phyloP scores from a whole-genome alignment of 78 protist genomes.

The Guillardia theta region DNA sequence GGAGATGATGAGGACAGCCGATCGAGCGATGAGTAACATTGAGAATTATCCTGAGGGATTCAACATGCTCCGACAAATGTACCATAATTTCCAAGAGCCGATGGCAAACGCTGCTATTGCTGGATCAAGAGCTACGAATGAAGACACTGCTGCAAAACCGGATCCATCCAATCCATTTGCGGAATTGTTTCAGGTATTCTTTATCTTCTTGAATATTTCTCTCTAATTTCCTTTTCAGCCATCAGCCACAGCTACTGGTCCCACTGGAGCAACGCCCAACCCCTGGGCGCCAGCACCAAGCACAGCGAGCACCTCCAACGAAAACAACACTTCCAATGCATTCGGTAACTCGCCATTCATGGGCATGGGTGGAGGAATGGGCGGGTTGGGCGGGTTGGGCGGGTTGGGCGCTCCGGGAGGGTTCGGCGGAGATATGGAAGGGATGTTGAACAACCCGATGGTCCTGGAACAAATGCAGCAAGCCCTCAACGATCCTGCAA shows the following conservation, averaged over 20 bases:
- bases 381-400: not conserved
- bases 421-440: not conserved
- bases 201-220: not conserved
- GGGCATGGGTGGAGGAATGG: not conserved
- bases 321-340: too few species aligned
- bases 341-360: too few species aligned
- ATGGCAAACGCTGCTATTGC: constrained; percentile 48
- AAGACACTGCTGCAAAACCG: not conserved
- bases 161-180: not conserved
- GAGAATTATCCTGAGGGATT: constrained; percentile 87
- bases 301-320: too few species aligned
- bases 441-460: not conserved
- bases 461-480: not conserved
- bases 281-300: constrained; percentile 6
- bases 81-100: constrained; percentile 80
- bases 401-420: not conserved
- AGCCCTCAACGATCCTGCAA: not conserved
- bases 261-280: not conserved
- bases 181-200: not conserved
- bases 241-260: not conserved
- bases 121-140: not conserved
- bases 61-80: constrained; percentile 75
- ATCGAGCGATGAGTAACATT: constrained; percentile 83
- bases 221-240: not conserved
- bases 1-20: constrained; percentile 84